Evolutionary conservation across 148 eudicot species (phyloP), one percentile per base, ranked within the genome.

Genomic region (Euryodendron excelsum): DNA sequence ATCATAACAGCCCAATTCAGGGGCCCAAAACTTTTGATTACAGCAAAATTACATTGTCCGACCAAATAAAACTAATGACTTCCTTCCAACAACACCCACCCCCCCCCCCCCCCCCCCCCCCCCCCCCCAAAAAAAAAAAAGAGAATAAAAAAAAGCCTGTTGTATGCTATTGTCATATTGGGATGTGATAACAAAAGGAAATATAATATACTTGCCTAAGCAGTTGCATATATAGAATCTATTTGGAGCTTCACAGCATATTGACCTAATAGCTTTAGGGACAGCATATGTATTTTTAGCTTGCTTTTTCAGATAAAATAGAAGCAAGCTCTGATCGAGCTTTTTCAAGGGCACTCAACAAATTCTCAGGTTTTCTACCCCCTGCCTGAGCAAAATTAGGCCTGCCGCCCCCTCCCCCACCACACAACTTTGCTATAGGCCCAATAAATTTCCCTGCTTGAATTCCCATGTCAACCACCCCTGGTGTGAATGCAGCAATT

Each of bases 301-400:
- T 81, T 44, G 85, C 63, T 63, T 93, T 90, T 68, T 85, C 87
- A 23, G 91, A 78, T 34, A 96, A 82, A 73, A 86, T 28, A 1
- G 88, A 82, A 80, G 89, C 74, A 39, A 93, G 90, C 20, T 89
- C 93, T 1, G 87, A 87, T 21, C 88, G 89, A 28, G 97, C 98
- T 79, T 89, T 90, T 55, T 88, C 97, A 69, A 96, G 97, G 9
- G 98, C 98, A 58, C 70, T 78, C 76, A 5, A 50, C 79, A 96
- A 79, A 81, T 93, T 96, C 75, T 93, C 92, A 17, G 98, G 98
- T 75, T 92, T 92, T 78, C 86, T 87, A 45, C 98, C 97, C 64
- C 99, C 99, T 9, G 99, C 98, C 90, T 96, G 99, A 25, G 98
- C 97, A 65, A 93, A 88, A 82, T 90, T 93, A 52, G 98, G 98